These are phyloP conservation scores for Claviceps sorghi DNA, from an alignment of 2,329 filamentous ascomycete species.

Conservation along the genomic window DNA sequence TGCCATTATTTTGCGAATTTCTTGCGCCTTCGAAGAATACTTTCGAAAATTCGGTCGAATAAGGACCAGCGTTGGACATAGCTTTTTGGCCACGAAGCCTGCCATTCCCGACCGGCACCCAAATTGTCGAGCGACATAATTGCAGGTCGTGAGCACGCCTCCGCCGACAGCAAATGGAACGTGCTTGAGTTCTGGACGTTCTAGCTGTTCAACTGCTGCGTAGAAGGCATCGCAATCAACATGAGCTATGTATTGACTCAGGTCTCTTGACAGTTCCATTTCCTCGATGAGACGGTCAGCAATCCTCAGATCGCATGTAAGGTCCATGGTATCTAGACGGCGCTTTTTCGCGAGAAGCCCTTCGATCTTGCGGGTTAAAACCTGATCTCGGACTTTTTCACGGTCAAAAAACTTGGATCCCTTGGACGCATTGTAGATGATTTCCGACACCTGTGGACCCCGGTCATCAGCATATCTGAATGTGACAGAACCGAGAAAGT, in stretches of 20 bases:
- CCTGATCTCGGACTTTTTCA: slow-evolving; percentile 69
- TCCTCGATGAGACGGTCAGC: slow-evolving; percentile 71
- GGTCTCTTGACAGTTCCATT: slow-evolving; percentile 63
- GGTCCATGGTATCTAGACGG: slow-evolving; percentile 59
- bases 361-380: slow-evolving; percentile 73
- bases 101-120: slow-evolving; percentile 94
- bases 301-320: slow-evolving; percentile 56
- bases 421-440: slow-evolving; percentile 94
- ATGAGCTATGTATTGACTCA: slow-evolving; percentile 77
- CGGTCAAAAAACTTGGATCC: slow-evolving; percentile 93
- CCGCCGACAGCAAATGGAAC: slow-evolving; percentile 81
- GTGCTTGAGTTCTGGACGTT: slow-evolving; percentile 69
- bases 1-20: slow-evolving; percentile 67
- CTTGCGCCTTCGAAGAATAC: slow-evolving; percentile 77
- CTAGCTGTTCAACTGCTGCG: slow-evolving; percentile 77
- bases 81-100: slow-evolving; percentile 82
- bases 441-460: slow-evolving; percentile 58
- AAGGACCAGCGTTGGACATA: slow-evolving; percentile 74
- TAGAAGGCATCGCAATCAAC: slow-evolving; percentile 97
- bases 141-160: slow-evolving; percentile 53
- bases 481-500: slow-evolving; percentile 5
- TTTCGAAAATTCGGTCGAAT: slow-evolving; percentile 80
- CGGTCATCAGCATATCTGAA: not conserved
- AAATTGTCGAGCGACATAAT: slow-evolving; percentile 80
- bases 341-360: slow-evolving; percentile 62